These are phyloP conservation scores for Xylaria cubensis DNA, from an alignment of 495 filamentous ascomycete species.

Conservation along the genomic window DNA sequence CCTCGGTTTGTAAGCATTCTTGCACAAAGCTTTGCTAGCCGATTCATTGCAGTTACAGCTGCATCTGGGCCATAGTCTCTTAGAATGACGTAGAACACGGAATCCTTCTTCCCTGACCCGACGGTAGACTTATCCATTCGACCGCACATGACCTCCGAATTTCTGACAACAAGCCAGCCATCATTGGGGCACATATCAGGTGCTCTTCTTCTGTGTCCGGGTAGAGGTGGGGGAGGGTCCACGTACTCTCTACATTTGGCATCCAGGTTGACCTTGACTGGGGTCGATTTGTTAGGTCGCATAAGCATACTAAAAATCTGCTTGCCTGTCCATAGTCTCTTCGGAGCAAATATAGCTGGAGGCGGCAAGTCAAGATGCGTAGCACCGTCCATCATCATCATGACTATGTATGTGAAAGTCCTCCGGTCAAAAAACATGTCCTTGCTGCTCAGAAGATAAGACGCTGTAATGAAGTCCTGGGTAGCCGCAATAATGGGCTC, in stretches of 20 bases:
- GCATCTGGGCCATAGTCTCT: constrained; percentile 91
- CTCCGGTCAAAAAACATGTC: constrained; percentile 89
- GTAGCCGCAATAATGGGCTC: constrained; percentile 98
- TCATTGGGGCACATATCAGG: constrained; percentile 86
- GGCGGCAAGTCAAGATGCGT: constrained; percentile 83
- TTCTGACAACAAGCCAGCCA: constrained; percentile 87
- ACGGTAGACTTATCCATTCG: constrained; percentile 97
- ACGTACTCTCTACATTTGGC: constrained; percentile 87
- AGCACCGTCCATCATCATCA: constrained; percentile 89
- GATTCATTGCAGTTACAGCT: constrained; percentile 91
- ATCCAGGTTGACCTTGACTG: constrained; percentile 88
- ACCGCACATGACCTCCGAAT: constrained; percentile 98
- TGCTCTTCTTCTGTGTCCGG: constrained; percentile 47
- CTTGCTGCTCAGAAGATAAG: constrained; percentile 90
- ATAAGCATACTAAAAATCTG: constrained; percentile 96
- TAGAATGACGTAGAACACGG: constrained; percentile 94
- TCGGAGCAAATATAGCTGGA: constrained; percentile 83
- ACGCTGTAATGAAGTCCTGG: constrained; percentile 97
- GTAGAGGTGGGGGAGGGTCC: constrained; percentile 42
- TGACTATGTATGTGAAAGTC: constrained; percentile 85
- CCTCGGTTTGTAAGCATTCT: constrained; percentile 87
- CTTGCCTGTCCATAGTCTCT: constrained; percentile 95
- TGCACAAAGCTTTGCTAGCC: constrained; percentile 87
- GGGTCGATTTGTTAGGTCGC: constrained; percentile 81
- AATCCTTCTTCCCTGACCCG: constrained; percentile 96